Base-by-base conservation (phyloP, 2,329 filamentous ascomycete species). In the Cryphonectria naterciae region DNA sequence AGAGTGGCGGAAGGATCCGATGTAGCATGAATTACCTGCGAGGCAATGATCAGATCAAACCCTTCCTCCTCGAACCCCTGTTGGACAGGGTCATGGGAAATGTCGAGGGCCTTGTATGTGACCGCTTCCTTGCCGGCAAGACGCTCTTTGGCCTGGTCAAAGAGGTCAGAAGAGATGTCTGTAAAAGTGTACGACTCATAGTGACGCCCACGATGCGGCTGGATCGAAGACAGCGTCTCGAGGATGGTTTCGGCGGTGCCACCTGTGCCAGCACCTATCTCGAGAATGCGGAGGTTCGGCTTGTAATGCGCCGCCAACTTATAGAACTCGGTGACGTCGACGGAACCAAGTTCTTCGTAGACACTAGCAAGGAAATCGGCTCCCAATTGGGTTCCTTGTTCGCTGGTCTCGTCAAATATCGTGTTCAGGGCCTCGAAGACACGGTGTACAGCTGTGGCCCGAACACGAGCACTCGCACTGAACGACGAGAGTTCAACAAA, bases 241-340 rank as follows among this genome's bases (percentile, higher is more conserved):
- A 85, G 73, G 5, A 85, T 74, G 1, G 68, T 65, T 3, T 76
- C 74, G 0, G 84, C 85, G 0, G 81, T 77, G 2, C 79, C 79
- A 0, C 83, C 84, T 0, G 81, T 84, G 0, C 84, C 83, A 4
- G 79, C 83, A 19, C 84, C 83, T 5, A 84, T 77, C 73, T 80
- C 79, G 6, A 86, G 72, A 37, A 85, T 78, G 13, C 65, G 54
- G 4, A 67, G 64, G 28, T 28, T 43, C 4, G 69, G 69, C 35
- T 64, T 54, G 8, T 35, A 32, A 37, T 56, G 63, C 4, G 39
- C 64, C 5, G 39, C 41, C 3, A 35, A n/a, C 1, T 43, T 32
- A 2, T 64, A 22, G n/a, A 69, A 65, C 4, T 22, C 19, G 1
- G 61, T 39, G 17, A 17, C 17, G 17, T 37, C 58, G 58, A 37